Evolutionary conservation across 78 protist genomes (phyloP).

Genomic region (Thecamonas trahens): DNA sequence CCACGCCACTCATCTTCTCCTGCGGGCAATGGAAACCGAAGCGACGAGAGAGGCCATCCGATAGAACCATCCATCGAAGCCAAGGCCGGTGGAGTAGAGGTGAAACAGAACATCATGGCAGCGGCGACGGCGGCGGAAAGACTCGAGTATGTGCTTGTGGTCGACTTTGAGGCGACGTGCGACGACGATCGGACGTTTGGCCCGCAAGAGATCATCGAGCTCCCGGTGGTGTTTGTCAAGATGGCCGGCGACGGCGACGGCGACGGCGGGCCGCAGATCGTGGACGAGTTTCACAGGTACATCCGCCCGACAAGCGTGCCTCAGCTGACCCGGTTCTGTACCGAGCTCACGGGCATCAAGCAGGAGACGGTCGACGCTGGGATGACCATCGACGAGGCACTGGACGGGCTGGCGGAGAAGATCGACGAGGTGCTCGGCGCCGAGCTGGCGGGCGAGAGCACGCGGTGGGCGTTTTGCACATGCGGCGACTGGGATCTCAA

Average conservation of each 20-base stretch:
- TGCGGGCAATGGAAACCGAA: no score
- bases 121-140: no score
- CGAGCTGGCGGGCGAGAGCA: neutral
- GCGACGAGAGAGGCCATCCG: no score
- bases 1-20: no score
- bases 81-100: no score
- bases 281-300: constrained; percentile 21
- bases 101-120: no score
- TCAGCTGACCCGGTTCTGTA: constrained; percentile 31
- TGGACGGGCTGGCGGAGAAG: neutral
- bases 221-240: constrained; percentile 25
- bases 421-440: neutral
- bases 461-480: neutral
- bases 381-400: constrained; percentile 2
- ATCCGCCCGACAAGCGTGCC: constrained; percentile 9
- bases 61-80: no score
- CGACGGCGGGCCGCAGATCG: neutral
- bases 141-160: neutral
- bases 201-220: constrained; percentile 44
- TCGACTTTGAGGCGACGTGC: constrained; percentile 40
- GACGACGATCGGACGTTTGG: neutral
- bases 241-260: neutral
- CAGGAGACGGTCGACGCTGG: constrained; percentile 41
- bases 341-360: constrained; percentile 37
- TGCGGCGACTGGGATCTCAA: constrained; percentile 32